phyloP scores from a whole-genome alignment of 805 yeast species.

The Clavispora fructus region DNA sequence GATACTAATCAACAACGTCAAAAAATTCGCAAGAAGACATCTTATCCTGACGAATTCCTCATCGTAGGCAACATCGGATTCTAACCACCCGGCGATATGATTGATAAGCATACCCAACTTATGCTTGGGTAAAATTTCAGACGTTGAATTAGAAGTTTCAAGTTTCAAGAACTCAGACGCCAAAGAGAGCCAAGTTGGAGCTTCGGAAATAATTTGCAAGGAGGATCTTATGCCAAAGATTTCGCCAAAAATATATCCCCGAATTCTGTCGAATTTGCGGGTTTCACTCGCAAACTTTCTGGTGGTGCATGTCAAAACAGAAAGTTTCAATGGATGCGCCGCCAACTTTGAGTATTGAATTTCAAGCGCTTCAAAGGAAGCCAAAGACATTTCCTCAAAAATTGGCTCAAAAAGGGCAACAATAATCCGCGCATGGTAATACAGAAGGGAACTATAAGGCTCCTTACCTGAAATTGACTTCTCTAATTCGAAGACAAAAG shows the following conservation, averaged over 20 bases:
- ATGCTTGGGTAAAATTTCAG: constrained; percentile 52
- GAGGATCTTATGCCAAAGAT: constrained; percentile 47
- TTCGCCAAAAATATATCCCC: constrained; percentile 63
- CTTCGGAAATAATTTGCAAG: constrained; percentile 36
- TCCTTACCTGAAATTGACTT: constrained; percentile 9
- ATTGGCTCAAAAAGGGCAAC: constrained; percentile 23
- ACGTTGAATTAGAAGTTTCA: constrained; percentile 8
- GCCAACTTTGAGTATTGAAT: constrained; percentile 26
- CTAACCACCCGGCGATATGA: constrained; percentile 53
- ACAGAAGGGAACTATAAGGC: constrained; percentile 7
- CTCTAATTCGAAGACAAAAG: background rate
- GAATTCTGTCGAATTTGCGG: constrained; percentile 42
- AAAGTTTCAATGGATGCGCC: constrained; percentile 27
- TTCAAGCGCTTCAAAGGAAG: constrained; percentile 23
- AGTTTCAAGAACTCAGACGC: constrained; percentile 38
- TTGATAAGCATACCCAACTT: constrained; percentile 59
- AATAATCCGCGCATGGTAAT: constrained; percentile 18
- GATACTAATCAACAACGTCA: constrained; percentile 19
- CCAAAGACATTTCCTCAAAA: constrained; percentile 19
- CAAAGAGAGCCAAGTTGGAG: constrained; percentile 44
- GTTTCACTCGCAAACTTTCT: constrained; percentile 31
- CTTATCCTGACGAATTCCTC: constrained; percentile 47
- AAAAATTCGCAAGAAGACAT: constrained; percentile 45
- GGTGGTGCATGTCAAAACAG: constrained; percentile 27
- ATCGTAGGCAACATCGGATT: constrained; percentile 58